Base-by-base conservation (phyloP, 2,329 filamentous ascomycete species). In the Ophiostoma piceae region DNA sequence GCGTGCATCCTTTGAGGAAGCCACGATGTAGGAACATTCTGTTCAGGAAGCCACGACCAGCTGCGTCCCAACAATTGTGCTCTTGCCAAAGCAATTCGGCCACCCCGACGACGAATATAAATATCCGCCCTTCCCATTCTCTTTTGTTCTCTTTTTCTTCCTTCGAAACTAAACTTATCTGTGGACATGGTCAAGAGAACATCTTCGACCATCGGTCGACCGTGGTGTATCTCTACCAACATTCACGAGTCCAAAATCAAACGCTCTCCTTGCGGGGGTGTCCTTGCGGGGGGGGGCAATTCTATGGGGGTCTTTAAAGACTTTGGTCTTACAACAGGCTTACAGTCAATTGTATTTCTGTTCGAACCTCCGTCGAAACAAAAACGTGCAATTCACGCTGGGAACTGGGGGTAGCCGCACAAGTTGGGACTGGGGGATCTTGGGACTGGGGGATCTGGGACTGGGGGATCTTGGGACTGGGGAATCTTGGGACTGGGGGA, bases 81-180 rank as follows among this genome's bases (percentile, higher is more conserved):
- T 57, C 22, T 57, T 57, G 6, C n/a, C 51, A 22, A n/a, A 16
- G 22, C 7, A 26, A 14, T 8, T 2, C 8, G 11, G 3, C 4
- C 9, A 9, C 51, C n/a, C 22, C 12, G n/a, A 14, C 19, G 51
- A 57, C 22, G n/a, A 57, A 5, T 57, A 57, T 57, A 26, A 26
- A 57, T 29, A 57, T n/a, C 26, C 51, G 51, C 26, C 51, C 11
- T 57, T 57, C 3, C 22, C 19, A 22, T 11, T 12, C 51, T n/a
- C 22, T 70, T 32, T 65, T 37, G 37, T 51, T 69, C 26, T 41
- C 35, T 43, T 65, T 14, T 66, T 57, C 26, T 32, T 65, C 16
- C 39, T 65, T 26, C 41, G 2, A 47, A 47, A 47, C 43, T 47
- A 47, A 47, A n/a, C 51, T 2, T 32, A 11, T 29, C 2, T 29